These are phyloP conservation scores for Russula sp. DNA, from an alignment of 768 basidiomycete species.

Conservation along the genomic window DNA sequence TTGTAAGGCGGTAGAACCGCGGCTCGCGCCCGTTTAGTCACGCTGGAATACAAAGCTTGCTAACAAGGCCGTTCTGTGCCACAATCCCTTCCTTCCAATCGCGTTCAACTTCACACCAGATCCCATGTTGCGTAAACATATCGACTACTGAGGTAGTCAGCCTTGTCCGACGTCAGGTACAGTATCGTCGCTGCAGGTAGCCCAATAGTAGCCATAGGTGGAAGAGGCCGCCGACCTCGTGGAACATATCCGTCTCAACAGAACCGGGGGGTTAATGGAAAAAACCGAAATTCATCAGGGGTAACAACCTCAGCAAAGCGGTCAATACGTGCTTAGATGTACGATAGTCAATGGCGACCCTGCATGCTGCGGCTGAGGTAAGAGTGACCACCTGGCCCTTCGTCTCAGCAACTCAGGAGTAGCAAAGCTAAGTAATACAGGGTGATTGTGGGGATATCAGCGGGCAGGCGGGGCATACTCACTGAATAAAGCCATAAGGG, in stretches of 20 bases:
- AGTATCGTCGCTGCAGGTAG: conserved; percentile 3
- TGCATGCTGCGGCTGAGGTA: neutral
- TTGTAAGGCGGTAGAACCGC: neutral
- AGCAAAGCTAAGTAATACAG: neutral
- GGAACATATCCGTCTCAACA: neutral
- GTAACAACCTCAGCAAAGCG: neutral
- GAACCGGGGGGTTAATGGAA: neutral
- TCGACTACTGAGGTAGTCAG: conserved; percentile 6
- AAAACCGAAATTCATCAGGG: neutral
- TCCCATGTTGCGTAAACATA: conserved; percentile 9
- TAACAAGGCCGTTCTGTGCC: neutral
- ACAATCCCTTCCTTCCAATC: conserved; percentile 16
- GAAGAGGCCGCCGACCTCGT: neutral
- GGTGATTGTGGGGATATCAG: neutral
- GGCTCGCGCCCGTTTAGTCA: neutral
- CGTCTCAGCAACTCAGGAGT: neutral
- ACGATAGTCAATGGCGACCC: neutral
- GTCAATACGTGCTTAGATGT: neutral
- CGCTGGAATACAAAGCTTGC: conserved; percentile 1
- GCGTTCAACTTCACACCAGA: conserved; percentile 5
- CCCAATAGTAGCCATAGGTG: neutral
- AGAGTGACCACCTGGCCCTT: neutral
- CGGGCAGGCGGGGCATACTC: neutral
- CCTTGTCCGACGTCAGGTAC: conserved; percentile 4
- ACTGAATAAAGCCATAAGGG: neutral